Conservation (phyloP, 2,329 filamentous ascomycete species). For the Harringtonia aguacate region DNA sequence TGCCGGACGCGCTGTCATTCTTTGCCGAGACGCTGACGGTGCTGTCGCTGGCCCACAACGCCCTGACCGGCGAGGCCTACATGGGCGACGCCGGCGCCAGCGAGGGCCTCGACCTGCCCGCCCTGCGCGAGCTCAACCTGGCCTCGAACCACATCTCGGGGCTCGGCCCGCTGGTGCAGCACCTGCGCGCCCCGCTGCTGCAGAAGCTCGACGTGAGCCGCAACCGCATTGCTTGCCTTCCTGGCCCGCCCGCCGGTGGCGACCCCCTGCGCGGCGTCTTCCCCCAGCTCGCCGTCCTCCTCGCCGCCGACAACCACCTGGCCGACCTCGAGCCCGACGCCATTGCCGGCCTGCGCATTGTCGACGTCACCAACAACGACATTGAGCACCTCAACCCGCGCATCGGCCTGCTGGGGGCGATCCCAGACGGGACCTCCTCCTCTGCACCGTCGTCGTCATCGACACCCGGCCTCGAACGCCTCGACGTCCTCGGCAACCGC, state of each 20-base stretch:
- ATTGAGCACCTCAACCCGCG: slow-evolving; percentile 72
- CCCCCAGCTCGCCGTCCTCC: slow-evolving; percentile 57
- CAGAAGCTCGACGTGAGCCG: slow-evolving; percentile 70
- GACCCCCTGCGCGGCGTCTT: slow-evolving; percentile 49
- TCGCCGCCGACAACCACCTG: slow-evolving; percentile 72
- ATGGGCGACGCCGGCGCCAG: slow-evolving; percentile 32
- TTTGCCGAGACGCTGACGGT: slow-evolving; percentile 61
- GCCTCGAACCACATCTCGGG: slow-evolving; percentile 63
- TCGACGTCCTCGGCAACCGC: slow-evolving; percentile 75
- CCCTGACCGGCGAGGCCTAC: slow-evolving; percentile 53
- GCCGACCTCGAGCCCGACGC: slow-evolving; percentile 60
- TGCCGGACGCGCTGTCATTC: slow-evolving; percentile 62
- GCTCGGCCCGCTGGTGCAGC: slow-evolving; percentile 52
- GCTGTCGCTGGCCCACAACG: slow-evolving; percentile 67
- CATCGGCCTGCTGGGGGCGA: slow-evolving; percentile 68
- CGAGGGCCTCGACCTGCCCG: slow-evolving; percentile 57
- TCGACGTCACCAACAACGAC: slow-evolving; percentile 78
- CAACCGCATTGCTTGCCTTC: slow-evolving; percentile 68
- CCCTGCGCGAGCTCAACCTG: slow-evolving; percentile 67
- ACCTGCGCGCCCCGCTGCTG: slow-evolving; percentile 64
- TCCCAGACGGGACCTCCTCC: no score
- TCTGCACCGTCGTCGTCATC: no score
- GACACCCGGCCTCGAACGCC: slow-evolving; percentile 46
- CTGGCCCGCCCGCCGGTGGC: slow-evolving; percentile 27
- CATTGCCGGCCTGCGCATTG: slow-evolving; percentile 61